A percentile compares a stretch with the other conserved stretches of the same genome.
phyloP scores from a whole-genome alignment of 1,284 basidiomycete genomes.

The Entoloma clypeatum region DNA sequence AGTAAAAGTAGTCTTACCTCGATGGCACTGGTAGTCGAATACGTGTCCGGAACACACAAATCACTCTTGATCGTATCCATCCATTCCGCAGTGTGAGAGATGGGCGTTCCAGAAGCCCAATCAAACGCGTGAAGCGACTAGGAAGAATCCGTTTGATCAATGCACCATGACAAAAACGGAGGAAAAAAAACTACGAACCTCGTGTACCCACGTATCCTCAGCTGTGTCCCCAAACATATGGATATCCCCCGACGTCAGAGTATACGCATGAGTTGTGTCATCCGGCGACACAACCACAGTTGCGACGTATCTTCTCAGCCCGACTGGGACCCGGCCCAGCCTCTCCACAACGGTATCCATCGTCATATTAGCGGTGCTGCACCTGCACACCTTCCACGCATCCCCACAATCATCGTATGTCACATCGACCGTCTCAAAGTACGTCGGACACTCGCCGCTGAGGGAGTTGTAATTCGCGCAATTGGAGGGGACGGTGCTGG shows the following conservation, averaged over 20 bases:
- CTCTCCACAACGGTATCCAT: constrained; percentile 21
- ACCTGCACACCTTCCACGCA: constrained; percentile 25
- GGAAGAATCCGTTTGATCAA: neutral
- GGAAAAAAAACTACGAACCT: constrained; percentile 17
- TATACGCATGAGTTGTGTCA: constrained; percentile 22
- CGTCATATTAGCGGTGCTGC: constrained; percentile 22
- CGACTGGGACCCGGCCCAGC: constrained; percentile 26
- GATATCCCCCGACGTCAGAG: constrained; percentile 25
- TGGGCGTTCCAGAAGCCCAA: constrained; percentile 17
- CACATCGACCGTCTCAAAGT: constrained; percentile 22
- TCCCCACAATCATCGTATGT: constrained; percentile 27
- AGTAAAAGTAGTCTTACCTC: constrained; percentile 21
- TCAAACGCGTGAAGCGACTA: constrained; percentile 28
- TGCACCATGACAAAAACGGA: neutral
- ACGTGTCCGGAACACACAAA: constrained; percentile 25
- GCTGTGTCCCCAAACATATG: constrained; percentile 26
- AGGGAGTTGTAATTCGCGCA: constrained; percentile 16
- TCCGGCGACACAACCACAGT: constrained; percentile 19
- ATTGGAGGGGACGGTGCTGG: constrained; percentile 14
- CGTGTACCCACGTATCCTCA: constrained; percentile 27
- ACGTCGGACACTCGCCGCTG: constrained; percentile 19
- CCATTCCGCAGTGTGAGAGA: constrained; percentile 20
- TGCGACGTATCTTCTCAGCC: constrained; percentile 25
- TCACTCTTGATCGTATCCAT: constrained; percentile 19
- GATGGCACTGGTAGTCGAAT: constrained; percentile 21